Base-by-base conservation (phyloP, 75 land plant genomes). In the Larix kaempferi region DNA sequence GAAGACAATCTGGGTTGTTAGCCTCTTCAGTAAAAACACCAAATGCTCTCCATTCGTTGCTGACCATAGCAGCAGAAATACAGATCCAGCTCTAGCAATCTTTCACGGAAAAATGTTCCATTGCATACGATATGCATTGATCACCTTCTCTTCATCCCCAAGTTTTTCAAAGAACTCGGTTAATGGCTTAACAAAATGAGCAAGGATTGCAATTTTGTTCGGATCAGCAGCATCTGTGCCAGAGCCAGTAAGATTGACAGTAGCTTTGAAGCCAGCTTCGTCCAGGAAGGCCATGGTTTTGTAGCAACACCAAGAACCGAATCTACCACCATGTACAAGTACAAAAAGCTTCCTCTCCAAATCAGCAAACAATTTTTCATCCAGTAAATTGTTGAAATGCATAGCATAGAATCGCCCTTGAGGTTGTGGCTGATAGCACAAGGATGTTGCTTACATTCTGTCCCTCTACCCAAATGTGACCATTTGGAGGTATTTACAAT, bases 261-360 rank as follows among this genome's bases (percentile, higher is more conserved):
- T 81, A 12, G 91, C 91, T 74, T 81, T 83, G 73, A 88, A 94
- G 27, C 92, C 89, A 26, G 76, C 59, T 75, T 94, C 94, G 75
- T 96, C 91, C 3, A 96, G 82, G 75, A 94, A 90, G 66, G 97
- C 82, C 10, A 96, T 92, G 4, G 93, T 88, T 82, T 94, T 96
- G 78, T 94, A 94, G 98, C 99, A 96, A 82, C 99, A 96, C 99
- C 99, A 96, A 71, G 99, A 98, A 76, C 99, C 99, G 82, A 92
- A 89, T 71, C 99, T 98, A 77, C 99, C 98, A 71, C 98, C 99
- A 85, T 96, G 98, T 37, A 96, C 95, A 71, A 96, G 87, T 8
- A 96, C 92, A 78, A 96, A 88, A 73, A 88, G 92, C 35, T 78
- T 84, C 12, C 89, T 90, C 78, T 94, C 99, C 25, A 91, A 59